Conservation (phyloP, 2,329 filamentous ascomycete genomes). For the Atkinsonella hypoxylon region DNA sequence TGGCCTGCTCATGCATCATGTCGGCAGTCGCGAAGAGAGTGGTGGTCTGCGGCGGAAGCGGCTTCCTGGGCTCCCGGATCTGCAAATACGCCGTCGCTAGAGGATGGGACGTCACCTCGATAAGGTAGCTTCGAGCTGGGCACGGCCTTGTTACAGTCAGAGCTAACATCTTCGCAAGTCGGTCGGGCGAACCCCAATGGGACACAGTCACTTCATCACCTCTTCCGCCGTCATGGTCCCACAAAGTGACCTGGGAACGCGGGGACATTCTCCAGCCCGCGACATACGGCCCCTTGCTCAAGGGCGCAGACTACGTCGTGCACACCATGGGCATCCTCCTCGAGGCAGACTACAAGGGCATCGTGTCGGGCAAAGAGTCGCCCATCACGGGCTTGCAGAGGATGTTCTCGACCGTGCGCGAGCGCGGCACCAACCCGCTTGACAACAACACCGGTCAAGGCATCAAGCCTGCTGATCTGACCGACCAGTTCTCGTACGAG, state of each 20-base stretch:
- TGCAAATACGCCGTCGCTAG: conserved; percentile 78
- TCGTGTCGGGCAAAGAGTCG: conserved; percentile 72
- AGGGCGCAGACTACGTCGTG: conserved; percentile 71
- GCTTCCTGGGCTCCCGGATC: conserved; percentile 79
- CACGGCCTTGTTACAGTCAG: no score
- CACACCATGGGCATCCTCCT: conserved; percentile 94
- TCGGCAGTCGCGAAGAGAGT: conserved; percentile 56
- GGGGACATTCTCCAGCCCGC: conserved; percentile 77
- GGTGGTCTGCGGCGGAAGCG: conserved; percentile 86
- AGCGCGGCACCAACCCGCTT: conserved; percentile 57
- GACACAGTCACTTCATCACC: conserved; percentile 59
- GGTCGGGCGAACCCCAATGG: conserved; percentile 85
- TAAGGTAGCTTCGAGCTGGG: conserved; percentile 55
- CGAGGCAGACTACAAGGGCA: conserved; percentile 95
- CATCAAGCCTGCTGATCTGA: conserved; percentile 52
- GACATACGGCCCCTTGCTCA: conserved; percentile 66
- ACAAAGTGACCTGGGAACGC: conserved; percentile 73
- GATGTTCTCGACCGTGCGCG: conserved; percentile 60
- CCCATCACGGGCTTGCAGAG: conserved; percentile 66
- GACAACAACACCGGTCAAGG: conserved; percentile 45
- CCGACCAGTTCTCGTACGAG: conserved; percentile 84
- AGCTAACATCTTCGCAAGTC: conserved; percentile 38
- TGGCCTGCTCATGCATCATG: conserved; percentile 24
- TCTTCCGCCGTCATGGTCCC: conserved; percentile 67
- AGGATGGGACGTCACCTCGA: conserved; percentile 85